Conservation (phyloP, 2,329 filamentous ascomycete species). For the Aspergillus sp. region DNA sequence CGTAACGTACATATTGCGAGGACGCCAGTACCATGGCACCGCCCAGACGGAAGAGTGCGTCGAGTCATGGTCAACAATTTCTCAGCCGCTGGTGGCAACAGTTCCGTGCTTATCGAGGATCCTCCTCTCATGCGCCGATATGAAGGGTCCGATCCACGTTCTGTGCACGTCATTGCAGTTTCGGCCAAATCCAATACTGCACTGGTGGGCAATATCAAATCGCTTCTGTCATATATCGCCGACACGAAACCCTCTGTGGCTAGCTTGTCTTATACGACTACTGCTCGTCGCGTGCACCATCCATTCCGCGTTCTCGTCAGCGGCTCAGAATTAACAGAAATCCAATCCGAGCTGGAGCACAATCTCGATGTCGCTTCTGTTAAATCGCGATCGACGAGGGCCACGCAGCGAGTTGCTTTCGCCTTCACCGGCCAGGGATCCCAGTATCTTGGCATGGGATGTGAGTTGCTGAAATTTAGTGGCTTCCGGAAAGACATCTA, state of each 20-base stretch:
- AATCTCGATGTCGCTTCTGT: no score
- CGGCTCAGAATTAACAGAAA: no score
- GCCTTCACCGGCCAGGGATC: conserved; percentile 30
- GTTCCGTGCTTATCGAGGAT: conserved; percentile 54
- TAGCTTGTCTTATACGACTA: conserved; percentile 55
- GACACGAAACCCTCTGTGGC: conserved; percentile 37
- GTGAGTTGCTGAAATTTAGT: conserved; percentile 16
- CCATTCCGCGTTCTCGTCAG: conserved; percentile 5
- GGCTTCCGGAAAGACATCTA: conserved; percentile 15
- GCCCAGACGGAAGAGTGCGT: conserved; percentile 19
- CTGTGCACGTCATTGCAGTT: conserved; percentile 46
- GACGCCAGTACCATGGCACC: conserved; percentile 28
- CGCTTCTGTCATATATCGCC: conserved; percentile 38
- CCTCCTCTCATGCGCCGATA: conserved; percentile 45
- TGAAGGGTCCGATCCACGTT: conserved; percentile 38
- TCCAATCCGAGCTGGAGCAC: no score
- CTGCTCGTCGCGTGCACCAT: conserved; percentile 42
- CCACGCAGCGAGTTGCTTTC: conserved; percentile 32
- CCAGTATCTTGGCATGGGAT: conserved; percentile 18
- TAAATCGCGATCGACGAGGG: no score
- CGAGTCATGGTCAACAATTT: conserved; percentile 56
- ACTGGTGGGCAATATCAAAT: conserved; percentile 44
- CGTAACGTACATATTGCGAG: conserved; percentile 29
- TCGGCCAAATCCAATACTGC: conserved; percentile 43
- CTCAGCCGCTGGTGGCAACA: conserved; percentile 61